Base-by-base conservation (phyloP, 495 filamentous ascomycete genomes). In the Echria macrotheca region DNA sequence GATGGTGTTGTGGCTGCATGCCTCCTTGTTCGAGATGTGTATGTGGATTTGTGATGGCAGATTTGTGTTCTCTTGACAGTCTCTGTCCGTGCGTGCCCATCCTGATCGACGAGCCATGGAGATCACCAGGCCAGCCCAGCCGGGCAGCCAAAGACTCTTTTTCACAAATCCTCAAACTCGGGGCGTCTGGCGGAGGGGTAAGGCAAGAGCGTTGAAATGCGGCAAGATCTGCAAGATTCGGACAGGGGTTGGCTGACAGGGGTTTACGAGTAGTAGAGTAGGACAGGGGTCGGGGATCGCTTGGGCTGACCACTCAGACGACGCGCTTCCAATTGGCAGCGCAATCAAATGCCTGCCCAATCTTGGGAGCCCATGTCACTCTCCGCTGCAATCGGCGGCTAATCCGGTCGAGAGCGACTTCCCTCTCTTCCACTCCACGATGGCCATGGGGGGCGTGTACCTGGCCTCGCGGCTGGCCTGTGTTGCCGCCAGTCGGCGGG, bases 231-330 rank as follows among this genome's bases (percentile, higher is more conserved):
- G 18, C 19, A 38, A 31, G 12, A 12, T n/a, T 12, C 28, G 12
- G 28, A 17, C 15, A 44, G 29, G 18, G 8, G 21, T 22, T 22
- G 26, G 26, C 10, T 2, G 7, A 39, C 17, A 11, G 36, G 37
- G 47, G 25, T 31, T 47, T 50, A 39, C 52, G 54, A 52, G 37
- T 42, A 48, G 25, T 38, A 49, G 60, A 55, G 57, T 54, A 61
- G 61, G 51, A 52, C 51, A 18, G 50, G 50, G 50, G 39, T 38
- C 25, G 46, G 40, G 44, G 57, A 60, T 60, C 57, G 57, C 54
- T 54, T 54, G 54, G 40, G 26, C 28, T 15, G 29, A 11, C 57
- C 57, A 60, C 25, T 53, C 50, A 60, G 47, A 47, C n/a, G 12
- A 28, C 32, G 47, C 39, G 40, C 9, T 54, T 35, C 54, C 53